Base-by-base conservation (phyloP, 306 rosid species). In the Crataegus laevigata region DNA sequence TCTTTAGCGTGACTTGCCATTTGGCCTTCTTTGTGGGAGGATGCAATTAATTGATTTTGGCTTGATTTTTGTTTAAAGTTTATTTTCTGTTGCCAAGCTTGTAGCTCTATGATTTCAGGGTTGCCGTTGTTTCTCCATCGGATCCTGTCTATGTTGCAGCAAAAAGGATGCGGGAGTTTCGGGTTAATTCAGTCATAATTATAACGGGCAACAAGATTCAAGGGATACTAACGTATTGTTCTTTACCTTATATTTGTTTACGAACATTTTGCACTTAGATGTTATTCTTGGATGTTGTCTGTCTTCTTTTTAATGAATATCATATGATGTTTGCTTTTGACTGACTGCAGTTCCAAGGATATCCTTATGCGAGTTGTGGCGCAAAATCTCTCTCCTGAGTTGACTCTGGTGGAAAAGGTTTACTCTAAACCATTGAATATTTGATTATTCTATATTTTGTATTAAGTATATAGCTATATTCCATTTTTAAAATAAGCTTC, bases 351-450 rank as follows among this genome's bases (percentile, higher is more conserved):
- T 54, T 91, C 98, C 64, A 94, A 88, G 88, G 98, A 94, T 79
- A 90, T 94, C 72, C 93, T 94, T 68, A 84, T 94, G 98, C 92
- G 98, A 75, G 92, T 91, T 40, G 96, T 91, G 79, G 93, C 98
- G 25, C 93, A 84, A 77, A 91, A 88, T 85, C 85, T 91, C 79
- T 91, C 96, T 60, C 98, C 98, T 26, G 97, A 92, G 75, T 84
- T 94, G 87, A 91, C 97, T 79, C 87, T 91, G 63, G 97, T 91
- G 69, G 98, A 94, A 90, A 94, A 85, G 86, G 89, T 85, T 76
- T 75, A 59, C 21, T 36, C 21, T 51, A n/a, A 42, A 75, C 21
- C 71, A 13, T 51, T 12, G 66, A 8, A 17, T 57, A 24, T 52
- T 28, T 57, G 18, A 28, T 19, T 68, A 47, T 52, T 74, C 21